These are phyloP conservation scores for Erythrobasidium yunnanense DNA, from an alignment of 768 basidiomycete genomes.

Conservation along the genomic window DNA sequence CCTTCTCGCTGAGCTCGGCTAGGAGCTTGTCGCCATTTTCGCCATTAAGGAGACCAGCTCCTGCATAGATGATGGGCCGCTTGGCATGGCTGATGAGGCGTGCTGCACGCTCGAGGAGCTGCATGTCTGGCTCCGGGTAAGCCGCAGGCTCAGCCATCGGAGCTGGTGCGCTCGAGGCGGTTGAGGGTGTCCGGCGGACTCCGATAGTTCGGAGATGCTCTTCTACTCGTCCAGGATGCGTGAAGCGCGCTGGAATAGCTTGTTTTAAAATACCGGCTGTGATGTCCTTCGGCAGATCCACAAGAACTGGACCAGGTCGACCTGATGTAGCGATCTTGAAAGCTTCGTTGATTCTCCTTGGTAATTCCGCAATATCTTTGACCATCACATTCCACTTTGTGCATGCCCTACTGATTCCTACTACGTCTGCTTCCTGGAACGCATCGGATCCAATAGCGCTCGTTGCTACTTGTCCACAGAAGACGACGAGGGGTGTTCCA, in stretches of 20 bases:
- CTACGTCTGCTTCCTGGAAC: constrained; percentile 95
- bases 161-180: constrained; percentile 55
- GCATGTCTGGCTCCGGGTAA: constrained; percentile 53
- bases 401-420: constrained; percentile 92
- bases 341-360: constrained; percentile 91
- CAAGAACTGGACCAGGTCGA: constrained; percentile 91
- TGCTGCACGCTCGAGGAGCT: constrained; percentile 69
- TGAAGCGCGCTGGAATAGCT: constrained; percentile 47
- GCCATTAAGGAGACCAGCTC: constrained; percentile 74
- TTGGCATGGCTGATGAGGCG: constrained; percentile 82
- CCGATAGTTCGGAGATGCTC: constrained; percentile 23
- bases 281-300: constrained; percentile 97
- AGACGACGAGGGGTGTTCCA: constrained; percentile 86
- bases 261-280: constrained; percentile 82
- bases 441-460: constrained; percentile 98
- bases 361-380: constrained; percentile 88
- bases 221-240: constrained; percentile 18
- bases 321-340: constrained; percentile 98
- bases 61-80: constrained; percentile 83
- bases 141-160: constrained; percentile 55
- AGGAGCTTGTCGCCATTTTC: constrained; percentile 73
- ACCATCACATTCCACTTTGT: constrained; percentile 99
- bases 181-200: background rate
- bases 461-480: constrained; percentile 96
- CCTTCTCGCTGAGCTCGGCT: constrained; percentile 61